Base-by-base conservation (phyloP, 805 yeast species). In the Candida pseudoglaebosa region DNA sequence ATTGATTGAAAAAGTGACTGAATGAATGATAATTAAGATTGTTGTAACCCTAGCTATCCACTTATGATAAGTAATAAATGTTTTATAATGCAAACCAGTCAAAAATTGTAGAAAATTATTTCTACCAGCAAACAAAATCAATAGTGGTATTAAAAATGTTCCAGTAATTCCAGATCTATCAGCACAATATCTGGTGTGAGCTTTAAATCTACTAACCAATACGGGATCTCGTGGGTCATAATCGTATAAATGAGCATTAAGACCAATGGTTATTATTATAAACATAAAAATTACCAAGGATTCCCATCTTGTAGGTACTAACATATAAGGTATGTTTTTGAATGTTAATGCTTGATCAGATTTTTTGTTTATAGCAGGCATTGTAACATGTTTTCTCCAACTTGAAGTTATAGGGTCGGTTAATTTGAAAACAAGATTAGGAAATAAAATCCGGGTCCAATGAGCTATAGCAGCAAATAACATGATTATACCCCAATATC, bases 121-220 rank as follows among this genome's bases (percentile, higher is more conserved):
- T 48, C 86, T 61, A 31, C 84, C 78, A 2, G 84, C 80, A 52
- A 80, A 78, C 35, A 79, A 56, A 22, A 77, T 61, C 32, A 79
- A 45, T 32, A 78, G 54, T 3, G 87, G 86, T 57, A 59, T 71
- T 56, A 50, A 45, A n/a, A 70, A 65, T 3, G 68, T 55, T 5
- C 52, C 59, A 33, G 77, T 51, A 19, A 79, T 67, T 2, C 79
- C 84, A 1, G 80, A 49, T 49, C 86, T 63, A 47, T 77, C 77
- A 26, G 73, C 78, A 35, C 57, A 43, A 38, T 66, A 70, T 28
- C 65, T 48, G 28, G 49, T 35, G 18, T 57, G 39, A 0, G 65
- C 65, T 4, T n/a, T 18, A 3, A 34, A 21, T 16, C 39, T 45
- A n/a, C 39, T 20, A 4, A n/a, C 31, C 37, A 52, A 63, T 3